phyloP scores from a whole-genome alignment of 371 early-diverging fungal genomes.

The Blastocladiella emersonii region DNA sequence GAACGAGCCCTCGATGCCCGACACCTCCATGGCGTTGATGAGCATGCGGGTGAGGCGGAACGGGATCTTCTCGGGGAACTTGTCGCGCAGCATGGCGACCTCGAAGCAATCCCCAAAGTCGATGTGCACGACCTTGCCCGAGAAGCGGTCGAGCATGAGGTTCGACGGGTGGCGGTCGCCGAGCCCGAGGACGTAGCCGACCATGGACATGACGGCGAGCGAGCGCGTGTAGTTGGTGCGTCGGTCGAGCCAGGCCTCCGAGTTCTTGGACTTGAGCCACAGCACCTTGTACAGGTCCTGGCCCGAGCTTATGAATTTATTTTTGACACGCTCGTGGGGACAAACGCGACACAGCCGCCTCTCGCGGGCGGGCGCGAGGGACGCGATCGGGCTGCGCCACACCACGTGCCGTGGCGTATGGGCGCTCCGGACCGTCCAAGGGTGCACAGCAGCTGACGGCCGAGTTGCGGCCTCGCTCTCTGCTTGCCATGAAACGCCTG shows the following conservation, averaged over 20 bases:
- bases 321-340: too few species aligned
- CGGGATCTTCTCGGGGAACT: slow-evolving; percentile 95
- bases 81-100: slow-evolving; percentile 91
- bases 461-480: too few species aligned
- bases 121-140: slow-evolving; percentile 95
- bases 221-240: slow-evolving; percentile 93
- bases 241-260: slow-evolving; percentile 91
- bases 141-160: slow-evolving; percentile 82
- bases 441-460: too few species aligned
- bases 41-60: slow-evolving; percentile 98
- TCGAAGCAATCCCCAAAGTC: slow-evolving; percentile 99
- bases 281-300: slow-evolving; percentile 88
- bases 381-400: too few species aligned
- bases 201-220: slow-evolving; percentile 96
- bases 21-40: slow-evolving; percentile 93
- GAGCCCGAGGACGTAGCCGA: slow-evolving; percentile 93
- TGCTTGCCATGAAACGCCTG: too few species aligned
- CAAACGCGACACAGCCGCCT: too few species aligned
- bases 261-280: slow-evolving; percentile 91
- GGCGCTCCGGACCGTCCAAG: too few species aligned
- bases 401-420: too few species aligned
- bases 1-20: slow-evolving; percentile 92
- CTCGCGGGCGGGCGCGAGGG: too few species aligned
- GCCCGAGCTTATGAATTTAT: too few species aligned
- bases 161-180: slow-evolving; percentile 98